These are phyloP conservation scores for Ceratobasidium sp. DNA, from an alignment of 1,284 basidiomycete genomes.

Conservation along the genomic window DNA sequence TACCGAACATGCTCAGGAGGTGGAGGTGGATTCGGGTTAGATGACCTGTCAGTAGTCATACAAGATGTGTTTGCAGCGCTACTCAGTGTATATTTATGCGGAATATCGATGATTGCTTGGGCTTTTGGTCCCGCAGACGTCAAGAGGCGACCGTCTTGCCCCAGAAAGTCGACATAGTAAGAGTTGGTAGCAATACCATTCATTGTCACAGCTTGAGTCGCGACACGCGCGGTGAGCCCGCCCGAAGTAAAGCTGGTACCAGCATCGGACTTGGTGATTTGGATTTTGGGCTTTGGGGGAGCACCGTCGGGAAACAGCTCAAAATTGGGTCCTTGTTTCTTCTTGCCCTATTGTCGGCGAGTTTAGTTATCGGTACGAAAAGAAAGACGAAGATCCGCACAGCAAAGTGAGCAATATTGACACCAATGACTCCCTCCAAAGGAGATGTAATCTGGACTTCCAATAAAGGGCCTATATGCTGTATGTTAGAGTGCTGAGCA, in stretches of 20 bases:
- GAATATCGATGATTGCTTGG: conserved; percentile 76
- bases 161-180: conserved; percentile 51
- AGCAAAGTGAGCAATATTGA: conserved; percentile 74
- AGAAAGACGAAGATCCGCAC: conserved; percentile 44
- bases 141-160: conserved; percentile 42
- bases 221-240: conserved; percentile 63
- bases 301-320: conserved; percentile 74
- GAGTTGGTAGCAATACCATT: conserved; percentile 53
- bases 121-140: conserved; percentile 72
- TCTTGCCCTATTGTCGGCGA: conserved; percentile 50
- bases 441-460: conserved; percentile 74
- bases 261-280: conserved; percentile 59
- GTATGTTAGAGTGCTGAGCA: conserved; percentile 26
- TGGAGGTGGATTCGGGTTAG: conserved; percentile 68
- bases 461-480: conserved; percentile 65
- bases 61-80: conserved; percentile 74
- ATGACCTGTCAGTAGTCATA: conserved; percentile 69
- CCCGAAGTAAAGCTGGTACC: conserved; percentile 61
- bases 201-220: conserved; percentile 54
- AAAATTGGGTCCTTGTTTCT: conserved; percentile 64
- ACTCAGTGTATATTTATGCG: conserved; percentile 71
- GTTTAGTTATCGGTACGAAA: conserved; percentile 9
- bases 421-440: conserved; percentile 75
- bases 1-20: conserved; percentile 68
- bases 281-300: conserved; percentile 63